A percentile compares a stretch with the other conserved stretches of the same genome.
These are phyloP conservation scores for Mortierella sp. DNA, from an alignment of 371 early-diverging fungal genomes.

Conservation along the genomic window DNA sequence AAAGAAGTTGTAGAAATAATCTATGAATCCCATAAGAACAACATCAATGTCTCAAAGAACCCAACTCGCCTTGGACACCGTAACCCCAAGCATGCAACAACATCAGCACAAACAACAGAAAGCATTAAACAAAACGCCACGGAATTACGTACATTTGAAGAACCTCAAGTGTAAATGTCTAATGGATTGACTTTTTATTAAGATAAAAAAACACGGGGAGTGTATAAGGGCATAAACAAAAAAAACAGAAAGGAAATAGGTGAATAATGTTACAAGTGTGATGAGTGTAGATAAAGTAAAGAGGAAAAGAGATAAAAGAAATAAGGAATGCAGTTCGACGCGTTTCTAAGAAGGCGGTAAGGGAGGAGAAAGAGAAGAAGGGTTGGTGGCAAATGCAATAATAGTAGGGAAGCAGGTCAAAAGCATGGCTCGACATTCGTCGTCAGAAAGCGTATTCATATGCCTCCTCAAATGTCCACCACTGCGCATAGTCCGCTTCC, in stretches of 20 bases:
- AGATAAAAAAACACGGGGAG: not conserved
- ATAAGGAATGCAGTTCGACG: not conserved
- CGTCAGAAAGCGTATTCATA: slow-evolving; percentile 36
- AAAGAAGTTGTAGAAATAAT: slow-evolving; percentile 16
- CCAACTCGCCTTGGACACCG: no score
- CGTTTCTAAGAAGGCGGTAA: not conserved
- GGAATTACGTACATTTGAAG: no score
- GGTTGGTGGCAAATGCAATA: not conserved
- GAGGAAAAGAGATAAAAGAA: not conserved
- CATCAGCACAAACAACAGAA: no score
- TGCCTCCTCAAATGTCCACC: slow-evolving; percentile 45
- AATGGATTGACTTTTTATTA: not conserved
- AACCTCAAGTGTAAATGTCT: not conserved
- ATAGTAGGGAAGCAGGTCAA: slow-evolving; percentile 11
- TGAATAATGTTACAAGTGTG: not conserved
- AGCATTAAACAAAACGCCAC: no score
- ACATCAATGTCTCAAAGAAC: no score
- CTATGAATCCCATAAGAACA: not conserved
- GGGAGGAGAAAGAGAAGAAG: not conserved
- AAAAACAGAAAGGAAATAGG: not conserved
- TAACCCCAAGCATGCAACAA: no score
- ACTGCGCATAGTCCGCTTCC: slow-evolving; percentile 52
- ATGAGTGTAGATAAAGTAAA: not conserved
- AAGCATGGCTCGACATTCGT: slow-evolving; percentile 23
- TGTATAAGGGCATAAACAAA: not conserved